Evolutionary conservation across 2,329 filamentous ascomycete genomes (phyloP).

Genomic region (Beauveria asiatica): DNA sequence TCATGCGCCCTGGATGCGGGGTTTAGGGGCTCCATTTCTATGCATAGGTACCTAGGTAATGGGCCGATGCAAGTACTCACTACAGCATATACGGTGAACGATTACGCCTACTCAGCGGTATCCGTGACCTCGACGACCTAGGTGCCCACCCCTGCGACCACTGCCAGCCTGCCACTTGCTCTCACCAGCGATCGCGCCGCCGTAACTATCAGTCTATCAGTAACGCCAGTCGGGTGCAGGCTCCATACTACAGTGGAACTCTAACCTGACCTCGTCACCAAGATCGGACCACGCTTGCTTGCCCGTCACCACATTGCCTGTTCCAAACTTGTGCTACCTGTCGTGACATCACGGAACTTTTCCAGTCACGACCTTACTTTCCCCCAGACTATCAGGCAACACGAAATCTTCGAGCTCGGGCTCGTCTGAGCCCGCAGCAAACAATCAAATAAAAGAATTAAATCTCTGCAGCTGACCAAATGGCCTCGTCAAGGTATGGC

Average conservation of each 20-base stretch:
- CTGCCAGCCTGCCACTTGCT: neutral
- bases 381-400: neutral
- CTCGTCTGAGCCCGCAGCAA: conserved; percentile 12
- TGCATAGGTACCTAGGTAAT: neutral
- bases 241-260: conserved; percentile 9
- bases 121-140: neutral
- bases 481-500: conserved; percentile 12
- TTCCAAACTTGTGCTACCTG: conserved; percentile 1
- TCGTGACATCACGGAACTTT: conserved; percentile 4
- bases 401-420: neutral
- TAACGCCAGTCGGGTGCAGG: conserved; percentile 3
- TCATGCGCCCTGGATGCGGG: conserved; percentile 11
- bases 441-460: neutral
- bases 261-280: conserved; percentile 11
- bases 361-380: neutral
- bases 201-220: neutral
- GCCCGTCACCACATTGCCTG: neutral
- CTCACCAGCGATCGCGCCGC: conserved; percentile 5
- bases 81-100: neutral
- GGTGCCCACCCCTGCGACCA: neutral
- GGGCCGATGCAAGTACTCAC: neutral
- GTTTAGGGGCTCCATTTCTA: conserved; percentile 4
- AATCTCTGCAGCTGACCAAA: conserved; percentile 7
- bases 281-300: conserved; percentile 10
- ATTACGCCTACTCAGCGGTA: neutral